Evolutionary conservation across 2,329 filamentous ascomycete species (phyloP), one percentile per base, ranked within the genome.

Genomic region (Graphiopsis chlorocephala): DNA sequence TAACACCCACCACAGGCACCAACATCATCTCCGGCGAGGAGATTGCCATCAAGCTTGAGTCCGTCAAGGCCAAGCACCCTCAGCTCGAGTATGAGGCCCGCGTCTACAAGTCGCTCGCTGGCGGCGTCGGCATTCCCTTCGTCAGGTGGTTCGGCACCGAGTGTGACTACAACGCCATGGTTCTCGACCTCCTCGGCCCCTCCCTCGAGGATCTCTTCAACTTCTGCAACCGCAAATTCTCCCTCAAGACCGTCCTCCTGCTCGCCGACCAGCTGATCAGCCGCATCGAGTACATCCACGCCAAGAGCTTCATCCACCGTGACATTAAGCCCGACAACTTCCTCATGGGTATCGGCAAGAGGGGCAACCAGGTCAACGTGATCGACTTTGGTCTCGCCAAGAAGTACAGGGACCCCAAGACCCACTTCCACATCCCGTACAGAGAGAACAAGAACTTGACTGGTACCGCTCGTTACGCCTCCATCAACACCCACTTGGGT

Each of bases 281-380:
- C 70, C 93, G 95, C 74, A 97, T 99, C 80, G 95, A 99, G 82
- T 98, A 98, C 83, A 99, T 99, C 74, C 95, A 99, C 80, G 95
- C 95, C 84, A 98, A 98, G 83, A 97, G 93, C 10, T 98, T 99
- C 81, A 98, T 98, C 78, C 95, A 99, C 83, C 93, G 95, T 81
- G 95, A 99, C 80, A 99, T 99, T 85, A 99, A 99, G 86, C 95
- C 95, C 35, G 95, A 99, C 85, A 98, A 99, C 87, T 99, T 98
- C 83, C 85, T 98, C 58, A 97, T 98, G 94, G 94, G 94, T 68
- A 98, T 98, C 74, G 95, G 95, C 77, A 98, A 98, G 87, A 92
- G 94, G 76, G 95, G 95, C 70, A 99, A 98, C 83, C 94, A 98
- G 84, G 94, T 99, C 85, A 98, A 98, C 74, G 94, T 98, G 58